phyloP scores from a whole-genome alignment of 768 basidiomycete species.

The Agaricus blazei region DNA sequence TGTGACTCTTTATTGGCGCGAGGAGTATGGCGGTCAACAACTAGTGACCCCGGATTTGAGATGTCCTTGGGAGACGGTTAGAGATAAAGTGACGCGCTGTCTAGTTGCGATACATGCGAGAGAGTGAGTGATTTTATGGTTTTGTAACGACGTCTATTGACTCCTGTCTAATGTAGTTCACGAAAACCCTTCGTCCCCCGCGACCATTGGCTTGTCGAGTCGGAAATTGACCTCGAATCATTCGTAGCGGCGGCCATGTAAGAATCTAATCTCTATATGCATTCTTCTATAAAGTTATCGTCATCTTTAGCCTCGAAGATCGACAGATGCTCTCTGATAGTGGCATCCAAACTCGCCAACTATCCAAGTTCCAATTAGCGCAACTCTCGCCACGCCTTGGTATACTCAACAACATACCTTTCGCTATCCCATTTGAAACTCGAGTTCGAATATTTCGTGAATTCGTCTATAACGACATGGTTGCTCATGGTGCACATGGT shows the following conservation, averaged over 20 bases:
- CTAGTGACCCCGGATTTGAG: slow-evolving; percentile 24
- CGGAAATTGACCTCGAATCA: slow-evolving; percentile 38
- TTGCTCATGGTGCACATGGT: slow-evolving; percentile 3
- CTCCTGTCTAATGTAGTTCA: slow-evolving; percentile 47
- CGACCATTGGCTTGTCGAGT: slow-evolving; percentile 77
- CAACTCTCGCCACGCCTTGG: slow-evolving; percentile 82
- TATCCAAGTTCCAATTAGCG: slow-evolving; percentile 67
- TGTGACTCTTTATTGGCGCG: slow-evolving; percentile 59
- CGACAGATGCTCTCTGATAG: slow-evolving; percentile 31
- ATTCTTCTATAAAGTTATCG: background rate
- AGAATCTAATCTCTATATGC: slow-evolving; percentile 8
- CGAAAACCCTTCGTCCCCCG: slow-evolving; percentile 75
- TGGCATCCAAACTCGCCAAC: slow-evolving; percentile 16
- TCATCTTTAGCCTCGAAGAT: slow-evolving; percentile 56
- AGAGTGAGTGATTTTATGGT: slow-evolving; percentile 54
- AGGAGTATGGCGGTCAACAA: slow-evolving; percentile 27
- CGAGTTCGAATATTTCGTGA: slow-evolving; percentile 87
- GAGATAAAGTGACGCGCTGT: slow-evolving; percentile 74
- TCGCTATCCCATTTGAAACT: slow-evolving; percentile 88
- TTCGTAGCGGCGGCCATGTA: slow-evolving; percentile 89
- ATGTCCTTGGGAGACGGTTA: slow-evolving; percentile 60
- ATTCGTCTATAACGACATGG: slow-evolving; percentile 50
- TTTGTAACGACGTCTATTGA: background rate
- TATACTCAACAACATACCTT: slow-evolving; percentile 92
- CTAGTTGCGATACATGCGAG: slow-evolving; percentile 79